Base-by-base conservation (phyloP, 495 filamentous ascomycete species). In the Neurospora sp. region DNA sequence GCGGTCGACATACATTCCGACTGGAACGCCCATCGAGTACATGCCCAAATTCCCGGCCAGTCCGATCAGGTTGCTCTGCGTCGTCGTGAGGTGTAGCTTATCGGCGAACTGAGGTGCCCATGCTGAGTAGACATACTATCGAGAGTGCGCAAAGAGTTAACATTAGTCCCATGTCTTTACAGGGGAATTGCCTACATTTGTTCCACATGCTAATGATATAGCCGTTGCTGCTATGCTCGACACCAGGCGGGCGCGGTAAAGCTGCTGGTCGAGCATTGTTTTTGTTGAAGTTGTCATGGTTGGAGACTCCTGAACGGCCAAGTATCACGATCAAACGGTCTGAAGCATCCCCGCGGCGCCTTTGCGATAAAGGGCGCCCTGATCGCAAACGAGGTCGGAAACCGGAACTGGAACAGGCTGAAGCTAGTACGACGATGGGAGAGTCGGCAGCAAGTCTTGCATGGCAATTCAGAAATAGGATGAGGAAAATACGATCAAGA, bases 81-180 rank as follows among this genome's bases (percentile, higher is more conserved):
- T 98, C 35, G 96, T 91, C 3, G 93, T 93, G 70, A 98, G 89
- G 81, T 92, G 88, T 82, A 99, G 85, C 73, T 86, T 88, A 73
- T 94, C 90, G 35, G 94, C 94, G 77, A 98, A 97, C 81, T 97
- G 94, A 18, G 96, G 96, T 38, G 91, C 95, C 94, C 96, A 99
- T 83, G 96, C 96, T 72, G 94, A 97, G 79, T 98, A 99, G 75
- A 94, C 96, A 89, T 99, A 99, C 94, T 97, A 77, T 70, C 18
- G 41, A 35, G 35, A 23, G 70, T 79, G 39, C 78, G 73, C 73
- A 69, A 62, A 54, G 44, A 48, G 40, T 42, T n/a, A 70, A 48
- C 31, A 62, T 16, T 18, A 35, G 54, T 62, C 44, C 73, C 62
- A 70, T 48, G 23, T 5, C 46, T 62, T 35, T 70, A 27, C 11